phyloP scores from a whole-genome alignment of 225 moss, liverwort and hornwort genomes.

The Polytrichum formosum region DNA sequence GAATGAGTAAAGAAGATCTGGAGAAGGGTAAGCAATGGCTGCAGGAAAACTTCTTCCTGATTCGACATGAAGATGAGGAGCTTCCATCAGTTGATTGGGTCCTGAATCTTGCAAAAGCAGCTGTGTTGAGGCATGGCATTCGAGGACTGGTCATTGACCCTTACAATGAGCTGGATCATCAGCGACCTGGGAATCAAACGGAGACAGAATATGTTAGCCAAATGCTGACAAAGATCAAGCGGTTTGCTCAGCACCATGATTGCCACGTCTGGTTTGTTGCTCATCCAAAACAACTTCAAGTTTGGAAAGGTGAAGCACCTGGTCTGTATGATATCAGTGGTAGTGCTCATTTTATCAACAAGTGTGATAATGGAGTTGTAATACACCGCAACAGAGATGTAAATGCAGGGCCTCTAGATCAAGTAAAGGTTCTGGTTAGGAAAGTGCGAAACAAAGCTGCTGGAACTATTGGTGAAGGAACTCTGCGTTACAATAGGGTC shows the following conservation, averaged over 20 bases:
- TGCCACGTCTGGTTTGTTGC: slow-evolving; percentile 99
- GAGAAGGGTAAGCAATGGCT: slow-evolving; percentile 83
- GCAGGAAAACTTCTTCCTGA: slow-evolving; percentile 76
- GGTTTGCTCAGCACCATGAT: slow-evolving; percentile 97
- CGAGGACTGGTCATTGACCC: slow-evolving; percentile 98
- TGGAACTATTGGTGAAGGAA: slow-evolving; percentile 89
- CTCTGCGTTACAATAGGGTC: slow-evolving; percentile 72
- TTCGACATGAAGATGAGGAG: slow-evolving; percentile 95
- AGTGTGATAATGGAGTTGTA: slow-evolving; percentile 94
- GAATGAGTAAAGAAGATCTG: slow-evolving; percentile 77
- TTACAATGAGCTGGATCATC: slow-evolving; percentile 99
- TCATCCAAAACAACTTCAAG: slow-evolving; percentile 95
- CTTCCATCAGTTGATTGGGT: slow-evolving; percentile 98
- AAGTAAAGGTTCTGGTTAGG: slow-evolving; percentile 81
- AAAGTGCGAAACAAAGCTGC: slow-evolving; percentile 99
- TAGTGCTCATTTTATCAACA: slow-evolving; percentile 96
- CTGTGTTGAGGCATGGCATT: slow-evolving; percentile 95
- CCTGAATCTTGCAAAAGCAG: slow-evolving; percentile 91
- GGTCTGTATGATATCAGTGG: slow-evolving; percentile 97
- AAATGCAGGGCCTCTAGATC: slow-evolving; percentile 71
- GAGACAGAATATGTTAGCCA: slow-evolving; percentile 99
- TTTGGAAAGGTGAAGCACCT: slow-evolving; percentile 92
- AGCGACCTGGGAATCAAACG: slow-evolving; percentile 89
- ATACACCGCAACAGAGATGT: slow-evolving; percentile 95
- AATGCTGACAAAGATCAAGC: slow-evolving; percentile 94